These are phyloP conservation scores for Xylaria flabelliformis DNA, from an alignment of 495 filamentous ascomycete genomes.

Conservation along the genomic window DNA sequence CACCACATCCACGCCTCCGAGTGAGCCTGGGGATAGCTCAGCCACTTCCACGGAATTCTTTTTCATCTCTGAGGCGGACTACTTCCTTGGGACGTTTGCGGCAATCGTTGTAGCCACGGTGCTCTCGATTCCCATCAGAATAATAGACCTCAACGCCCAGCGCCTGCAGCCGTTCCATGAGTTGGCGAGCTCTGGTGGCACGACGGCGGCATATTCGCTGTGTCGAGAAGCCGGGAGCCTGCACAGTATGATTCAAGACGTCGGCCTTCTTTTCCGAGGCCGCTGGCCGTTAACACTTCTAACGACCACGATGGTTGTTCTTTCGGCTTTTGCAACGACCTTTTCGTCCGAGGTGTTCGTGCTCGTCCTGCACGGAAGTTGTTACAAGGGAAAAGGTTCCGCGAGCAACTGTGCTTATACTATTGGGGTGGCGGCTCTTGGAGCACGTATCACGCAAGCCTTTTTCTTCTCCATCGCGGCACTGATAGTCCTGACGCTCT, in stretches of 20 bases:
- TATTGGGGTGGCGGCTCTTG: conserved; percentile 3
- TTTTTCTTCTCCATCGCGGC: conserved; percentile 29
- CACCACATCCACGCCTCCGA: conserved; percentile 37
- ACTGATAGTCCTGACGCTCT: conserved; percentile 33
- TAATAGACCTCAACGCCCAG: conserved; percentile 47
- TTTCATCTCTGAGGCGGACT: conserved; percentile 36
- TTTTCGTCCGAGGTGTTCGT: conserved; percentile 44
- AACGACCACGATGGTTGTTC: conserved; percentile 38
- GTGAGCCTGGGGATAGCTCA: conserved; percentile 12
- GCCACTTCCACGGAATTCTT: conserved; percentile 24
- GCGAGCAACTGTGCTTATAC: conserved; percentile 43
- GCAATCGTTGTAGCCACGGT: conserved; percentile 41
- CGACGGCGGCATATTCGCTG: conserved; percentile 39
- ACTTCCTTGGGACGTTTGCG: conserved; percentile 48
- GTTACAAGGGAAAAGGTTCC: conserved; percentile 31
- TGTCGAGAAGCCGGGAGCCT: conserved; percentile 39
- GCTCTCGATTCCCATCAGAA: conserved; percentile 45
- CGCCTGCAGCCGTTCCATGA: conserved; percentile 47
- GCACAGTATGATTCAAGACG: conserved; percentile 34
- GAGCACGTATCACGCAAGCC: conserved; percentile 18
- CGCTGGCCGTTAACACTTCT: conserved; percentile 42
- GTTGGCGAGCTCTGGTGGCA: conserved; percentile 38
- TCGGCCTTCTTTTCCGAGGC: conserved; percentile 33
- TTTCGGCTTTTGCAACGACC: conserved; percentile 43
- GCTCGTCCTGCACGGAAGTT: conserved; percentile 43